phyloP scores from a whole-genome alignment of 1,284 basidiomycete genomes.

The Coniferiporia sulphurascens region DNA sequence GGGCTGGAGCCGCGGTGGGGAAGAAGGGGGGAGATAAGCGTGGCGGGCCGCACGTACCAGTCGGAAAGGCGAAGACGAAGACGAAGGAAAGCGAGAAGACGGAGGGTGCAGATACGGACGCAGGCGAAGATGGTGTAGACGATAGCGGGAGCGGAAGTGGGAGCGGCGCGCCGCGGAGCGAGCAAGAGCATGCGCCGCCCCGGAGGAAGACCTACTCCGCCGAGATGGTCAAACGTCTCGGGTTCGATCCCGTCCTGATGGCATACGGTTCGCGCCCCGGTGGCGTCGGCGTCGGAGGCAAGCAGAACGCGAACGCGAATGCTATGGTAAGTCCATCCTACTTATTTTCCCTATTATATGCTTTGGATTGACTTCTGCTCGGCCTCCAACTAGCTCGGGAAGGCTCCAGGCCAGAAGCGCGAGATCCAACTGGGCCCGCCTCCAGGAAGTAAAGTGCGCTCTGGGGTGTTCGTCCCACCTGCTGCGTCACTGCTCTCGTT shows the following conservation, averaged over 20 bases:
- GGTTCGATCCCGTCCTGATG: slow-evolving; percentile 66
- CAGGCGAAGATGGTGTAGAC: slow-evolving; percentile 3
- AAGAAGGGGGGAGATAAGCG: background rate
- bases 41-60: background rate
- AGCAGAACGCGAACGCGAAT: background rate
- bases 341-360: background rate
- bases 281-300: background rate
- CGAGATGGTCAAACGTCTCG: slow-evolving; percentile 57
- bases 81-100: slow-evolving; percentile 18
- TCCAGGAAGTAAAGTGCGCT: slow-evolving; percentile 17
- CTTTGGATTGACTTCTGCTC: background rate
- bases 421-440: slow-evolving; percentile 15
- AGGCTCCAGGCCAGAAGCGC: slow-evolving; percentile 4
- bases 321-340: background rate
- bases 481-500: background rate
- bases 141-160: background rate
- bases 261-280: slow-evolving; percentile 31
- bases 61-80: slow-evolving; percentile 22
- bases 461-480: slow-evolving; percentile 12
- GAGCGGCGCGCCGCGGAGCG: slow-evolving; percentile 2
- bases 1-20: slow-evolving; percentile 24
- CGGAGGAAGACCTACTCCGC: slow-evolving; percentile 55
- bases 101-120: slow-evolving; percentile 14
- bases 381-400: slow-evolving; percentile 1
- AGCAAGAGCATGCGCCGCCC: slow-evolving; percentile 16